Base-by-base conservation (phyloP, 2,329 filamentous ascomycete genomes). In the Xylariaceae sp. region DNA sequence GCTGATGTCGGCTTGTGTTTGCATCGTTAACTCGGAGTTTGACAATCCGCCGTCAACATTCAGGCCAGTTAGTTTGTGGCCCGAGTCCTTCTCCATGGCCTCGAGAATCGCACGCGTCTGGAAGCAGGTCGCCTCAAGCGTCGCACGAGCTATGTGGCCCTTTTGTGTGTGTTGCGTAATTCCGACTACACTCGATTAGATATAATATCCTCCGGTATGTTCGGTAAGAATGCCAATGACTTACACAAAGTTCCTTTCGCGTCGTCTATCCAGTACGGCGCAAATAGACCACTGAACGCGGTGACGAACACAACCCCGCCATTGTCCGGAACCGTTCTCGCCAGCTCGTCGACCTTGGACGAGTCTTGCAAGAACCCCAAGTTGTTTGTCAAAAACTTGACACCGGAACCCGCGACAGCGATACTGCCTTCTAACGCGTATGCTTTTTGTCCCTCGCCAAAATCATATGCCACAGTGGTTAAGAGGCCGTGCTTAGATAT, bases 221-320 rank as follows among this genome's bases (percentile, higher is more conserved):
- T 13, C 13, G 30, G 1, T 1, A 29, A 16, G 12, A 10, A 8
- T 1, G 10, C 19, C 5, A 10, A n/a, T 5, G 22, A 75, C 80
- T 73, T 74, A 85, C 81, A 92, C 52, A 94, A 83, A 5, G 91
- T 95, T 55, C 91, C 91, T 69, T 91, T 87, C 18, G 90, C 90
- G 72, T 95, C 89, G 67, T 95, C 90, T 57, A 95, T 92, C 91
- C 91, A 96, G 71, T 96, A 95, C 0, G 91, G 91, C 1, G 91
- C 91, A 68, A 95, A 95, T 2, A 96, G 79, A 50, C 91, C 91
- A 70, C 87, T 91, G 69, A 96, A 96, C 1, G 91, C 91, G 2
- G 91, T 95, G 56, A 96, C 91, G 64, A 96, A 85, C 16, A 92
- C 83, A 51, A 91, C 86, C 7, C 91, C 91, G 51, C 90, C 91